These are phyloP conservation scores for Russula sp. DNA, from an alignment of 768 basidiomycete species.

Conservation along the genomic window DNA sequence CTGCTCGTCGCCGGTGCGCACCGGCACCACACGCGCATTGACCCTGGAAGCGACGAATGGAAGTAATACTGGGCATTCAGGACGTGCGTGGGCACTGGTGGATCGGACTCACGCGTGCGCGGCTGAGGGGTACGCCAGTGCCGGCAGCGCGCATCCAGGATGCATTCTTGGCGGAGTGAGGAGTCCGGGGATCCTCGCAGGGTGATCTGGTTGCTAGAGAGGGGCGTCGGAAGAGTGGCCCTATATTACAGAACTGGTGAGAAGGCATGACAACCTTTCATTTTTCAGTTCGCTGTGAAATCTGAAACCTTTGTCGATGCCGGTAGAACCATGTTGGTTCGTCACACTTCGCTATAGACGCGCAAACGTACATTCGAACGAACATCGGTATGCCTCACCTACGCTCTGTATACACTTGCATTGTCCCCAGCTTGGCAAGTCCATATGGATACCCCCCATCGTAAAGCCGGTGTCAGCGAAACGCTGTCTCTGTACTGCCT, in stretches of 20 bases:
- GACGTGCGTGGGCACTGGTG: slow-evolving; percentile 25
- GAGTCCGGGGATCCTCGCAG: slow-evolving; percentile 7
- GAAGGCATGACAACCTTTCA: not conserved
- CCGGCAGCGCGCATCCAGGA: slow-evolving; percentile 15
- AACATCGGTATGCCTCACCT: not conserved
- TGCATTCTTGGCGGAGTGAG: slow-evolving; percentile 16
- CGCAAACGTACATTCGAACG: not conserved
- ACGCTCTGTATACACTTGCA: not conserved
- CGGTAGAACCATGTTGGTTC: not conserved
- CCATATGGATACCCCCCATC: not conserved
- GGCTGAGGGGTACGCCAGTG: slow-evolving; percentile 11
- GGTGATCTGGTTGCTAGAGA: not conserved
- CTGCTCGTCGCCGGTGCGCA: slow-evolving; percentile 19
- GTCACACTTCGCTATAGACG: not conserved
- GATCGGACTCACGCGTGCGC: slow-evolving; percentile 18
- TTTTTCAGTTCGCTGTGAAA: not conserved
- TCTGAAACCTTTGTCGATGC: not conserved
- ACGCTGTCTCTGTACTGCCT: not conserved
- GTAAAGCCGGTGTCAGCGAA: slow-evolving; percentile 2
- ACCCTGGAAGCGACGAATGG: slow-evolving; percentile 23
- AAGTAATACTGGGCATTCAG: slow-evolving; percentile 20
- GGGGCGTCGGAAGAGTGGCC: slow-evolving; percentile 20
- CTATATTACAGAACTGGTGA: slow-evolving; percentile 10
- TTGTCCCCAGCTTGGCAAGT: not conserved
- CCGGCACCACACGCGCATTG: slow-evolving; percentile 10